Evolutionary conservation across 257 asterid genomes (phyloP).

Genomic region (Scutellaria barbata): DNA sequence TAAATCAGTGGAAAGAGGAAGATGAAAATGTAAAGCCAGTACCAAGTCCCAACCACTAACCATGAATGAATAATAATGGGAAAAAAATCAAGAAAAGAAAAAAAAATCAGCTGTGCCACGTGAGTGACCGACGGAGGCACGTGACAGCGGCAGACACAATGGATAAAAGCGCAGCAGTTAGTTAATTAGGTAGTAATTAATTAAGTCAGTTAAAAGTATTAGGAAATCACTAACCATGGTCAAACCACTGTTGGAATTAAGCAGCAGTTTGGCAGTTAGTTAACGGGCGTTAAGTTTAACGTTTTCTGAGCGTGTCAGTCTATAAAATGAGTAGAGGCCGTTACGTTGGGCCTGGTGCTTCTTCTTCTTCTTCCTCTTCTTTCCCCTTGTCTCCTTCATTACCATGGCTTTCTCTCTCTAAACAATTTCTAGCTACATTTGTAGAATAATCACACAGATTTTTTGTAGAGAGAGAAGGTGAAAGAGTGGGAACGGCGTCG

Average conservation of each 20-base stretch:
- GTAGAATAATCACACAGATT: conserved; percentile 10
- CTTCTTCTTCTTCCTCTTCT: conserved; percentile 31
- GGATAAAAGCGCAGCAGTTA: conserved; percentile 52
- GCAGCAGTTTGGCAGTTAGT: conserved; percentile 44
- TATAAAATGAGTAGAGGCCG: conserved; percentile 71
- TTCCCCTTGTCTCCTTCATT: conserved; percentile 17
- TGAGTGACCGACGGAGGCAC: conserved; percentile 57
- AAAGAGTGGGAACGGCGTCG: conserved; percentile 24
- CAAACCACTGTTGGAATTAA: conserved; percentile 33
- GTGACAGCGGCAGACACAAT: conserved; percentile 52
- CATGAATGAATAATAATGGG: not conserved
- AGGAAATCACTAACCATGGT: conserved; percentile 35
- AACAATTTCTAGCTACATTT: conserved; percentile 1
- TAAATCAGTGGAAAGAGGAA: not conserved
- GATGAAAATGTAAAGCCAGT: not conserved
- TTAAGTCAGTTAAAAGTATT: conserved; percentile 18
- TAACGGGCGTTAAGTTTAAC: conserved; percentile 63
- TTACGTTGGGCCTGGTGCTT: conserved; percentile 60
- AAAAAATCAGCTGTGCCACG: conserved; percentile 45
- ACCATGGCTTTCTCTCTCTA: conserved; percentile 19
- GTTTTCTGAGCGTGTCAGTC: conserved; percentile 45
- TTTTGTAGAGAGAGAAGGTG: conserved; percentile 17
- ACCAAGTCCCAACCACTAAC: not conserved
- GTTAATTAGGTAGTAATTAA: conserved; percentile 41
- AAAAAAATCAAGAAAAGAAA: not conserved